phyloP scores from a whole-genome alignment of 208 protist species.

The Vickermania ingenoplastis region DNA sequence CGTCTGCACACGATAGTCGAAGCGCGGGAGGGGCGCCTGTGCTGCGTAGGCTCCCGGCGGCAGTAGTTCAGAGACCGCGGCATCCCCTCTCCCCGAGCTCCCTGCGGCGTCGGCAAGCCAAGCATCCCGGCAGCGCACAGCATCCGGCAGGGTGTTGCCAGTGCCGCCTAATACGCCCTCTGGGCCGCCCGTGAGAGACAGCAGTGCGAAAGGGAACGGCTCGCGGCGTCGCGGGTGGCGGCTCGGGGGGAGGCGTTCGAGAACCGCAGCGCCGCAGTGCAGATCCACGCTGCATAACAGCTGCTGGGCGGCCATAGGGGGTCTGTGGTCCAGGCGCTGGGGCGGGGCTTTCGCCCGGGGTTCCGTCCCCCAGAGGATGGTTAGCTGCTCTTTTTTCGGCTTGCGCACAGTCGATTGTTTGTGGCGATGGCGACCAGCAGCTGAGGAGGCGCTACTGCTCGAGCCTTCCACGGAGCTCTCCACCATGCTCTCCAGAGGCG shows the following conservation, averaged over 20 bases:
- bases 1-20: not conserved
- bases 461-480: too few relatives aligned
- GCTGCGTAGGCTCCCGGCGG: not conserved
- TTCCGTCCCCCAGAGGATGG: not conserved
- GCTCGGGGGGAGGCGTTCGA: slow-evolving; percentile 2
- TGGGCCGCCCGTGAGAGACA: not conserved
- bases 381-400: not conserved
- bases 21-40: not conserved
- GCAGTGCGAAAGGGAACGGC: not conserved
- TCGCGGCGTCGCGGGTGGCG: not conserved
- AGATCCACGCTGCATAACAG: slow-evolving; percentile 28
- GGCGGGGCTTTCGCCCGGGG: not conserved
- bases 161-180: not conserved
- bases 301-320: not conserved
- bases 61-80: not conserved
- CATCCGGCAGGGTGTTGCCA: not conserved
- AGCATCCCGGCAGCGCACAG: not conserved
- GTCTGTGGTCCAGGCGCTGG: not conserved
- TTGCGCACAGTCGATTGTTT: too few relatives aligned
- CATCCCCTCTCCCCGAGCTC: not conserved
- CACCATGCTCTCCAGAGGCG: too few relatives aligned
- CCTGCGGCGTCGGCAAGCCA: not conserved
- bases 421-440: too few relatives aligned
- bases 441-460: too few relatives aligned
- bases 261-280: slow-evolving; percentile 23